Conservation (phyloP, 106 monocot species). For the Dioscorea alata region DNA sequence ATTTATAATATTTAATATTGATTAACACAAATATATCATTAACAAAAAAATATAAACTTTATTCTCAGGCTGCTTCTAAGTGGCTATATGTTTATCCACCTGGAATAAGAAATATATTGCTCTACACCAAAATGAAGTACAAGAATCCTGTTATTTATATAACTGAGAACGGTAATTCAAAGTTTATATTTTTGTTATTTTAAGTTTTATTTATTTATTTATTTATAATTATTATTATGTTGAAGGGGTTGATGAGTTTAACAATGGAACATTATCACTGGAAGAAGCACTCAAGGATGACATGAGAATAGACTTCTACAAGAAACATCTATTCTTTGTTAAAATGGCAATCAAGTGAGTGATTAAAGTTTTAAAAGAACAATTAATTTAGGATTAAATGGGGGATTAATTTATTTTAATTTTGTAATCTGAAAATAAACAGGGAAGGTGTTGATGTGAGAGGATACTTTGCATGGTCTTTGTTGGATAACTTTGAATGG, state of each 20-base stretch:
- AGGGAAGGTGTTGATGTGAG: conserved; percentile 36
- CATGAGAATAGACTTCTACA: conserved; percentile 19
- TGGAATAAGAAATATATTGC: conserved; percentile 58
- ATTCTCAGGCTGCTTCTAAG: conserved; percentile 39
- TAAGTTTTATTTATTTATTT: too few species aligned
- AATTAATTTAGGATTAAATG: too few species aligned
- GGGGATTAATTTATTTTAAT: too few species aligned
- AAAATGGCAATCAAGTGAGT: conserved; percentile 24
- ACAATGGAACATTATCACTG: conserved; percentile 22
- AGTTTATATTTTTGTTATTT: too few species aligned
- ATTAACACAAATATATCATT: too few species aligned
- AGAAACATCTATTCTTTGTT: conserved; percentile 17
- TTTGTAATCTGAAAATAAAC: background rate
- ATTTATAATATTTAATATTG: background rate
- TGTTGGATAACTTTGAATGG: conserved; percentile 53
- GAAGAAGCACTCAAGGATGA: conserved; percentile 24
- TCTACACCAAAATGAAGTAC: conserved; percentile 54
- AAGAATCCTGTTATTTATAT: conserved; percentile 67
- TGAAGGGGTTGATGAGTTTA: conserved; percentile 25
- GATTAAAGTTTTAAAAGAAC: background rate
- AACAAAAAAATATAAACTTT: background rate
- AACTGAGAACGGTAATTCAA: conserved; percentile 64
- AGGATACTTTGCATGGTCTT: conserved; percentile 47
- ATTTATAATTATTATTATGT: too few species aligned
- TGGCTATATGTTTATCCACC: conserved; percentile 67